Evolutionary conservation across 805 yeast species (phyloP).

Genomic region (Deakozyma indianensis): DNA sequence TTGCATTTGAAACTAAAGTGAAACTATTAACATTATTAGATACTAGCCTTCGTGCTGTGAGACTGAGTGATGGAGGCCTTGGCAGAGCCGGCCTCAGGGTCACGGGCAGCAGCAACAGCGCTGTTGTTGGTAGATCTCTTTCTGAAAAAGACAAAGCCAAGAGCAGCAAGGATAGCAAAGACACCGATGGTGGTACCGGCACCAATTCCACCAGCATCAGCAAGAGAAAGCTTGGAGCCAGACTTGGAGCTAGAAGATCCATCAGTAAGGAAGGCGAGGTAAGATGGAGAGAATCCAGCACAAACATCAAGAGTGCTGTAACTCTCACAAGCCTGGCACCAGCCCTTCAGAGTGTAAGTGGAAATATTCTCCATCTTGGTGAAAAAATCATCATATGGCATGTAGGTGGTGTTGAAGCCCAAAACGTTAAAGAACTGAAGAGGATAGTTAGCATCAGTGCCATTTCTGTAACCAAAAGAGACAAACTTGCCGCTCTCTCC

Average conservation of each 20-base stretch:
- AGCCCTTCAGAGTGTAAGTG: conserved; percentile 17
- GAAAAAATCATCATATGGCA: conserved; percentile 26
- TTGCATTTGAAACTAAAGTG: too few relatives aligned
- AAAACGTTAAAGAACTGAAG: conserved; percentile 26
- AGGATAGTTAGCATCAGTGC: conserved; percentile 21
- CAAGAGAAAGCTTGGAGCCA: conserved; percentile 15
- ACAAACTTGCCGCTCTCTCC: conserved; percentile 21
- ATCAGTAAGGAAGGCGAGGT: background rate
- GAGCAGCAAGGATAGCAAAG: conserved; percentile 21
- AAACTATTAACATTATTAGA: too few relatives aligned
- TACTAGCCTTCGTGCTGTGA: too few relatives aligned
- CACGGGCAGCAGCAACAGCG: background rate
- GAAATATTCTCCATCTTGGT: conserved; percentile 16
- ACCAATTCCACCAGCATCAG: conserved; percentile 38
- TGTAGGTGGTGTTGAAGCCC: conserved; percentile 18
- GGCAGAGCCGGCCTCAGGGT: background rate
- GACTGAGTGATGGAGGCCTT: background rate
- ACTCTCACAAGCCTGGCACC: conserved; percentile 29
- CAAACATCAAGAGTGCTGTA: background rate
- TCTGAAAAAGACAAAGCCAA: conserved; percentile 13
- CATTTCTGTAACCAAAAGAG: conserved; percentile 33
- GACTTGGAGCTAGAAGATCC: background rate
- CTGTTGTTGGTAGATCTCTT: conserved; percentile 8
- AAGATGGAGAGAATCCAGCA: background rate
- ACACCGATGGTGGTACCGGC: conserved; percentile 33